Base-by-base conservation (phyloP, 2,329 filamentous ascomycete genomes). In the Dactylellina haptotyla region DNA sequence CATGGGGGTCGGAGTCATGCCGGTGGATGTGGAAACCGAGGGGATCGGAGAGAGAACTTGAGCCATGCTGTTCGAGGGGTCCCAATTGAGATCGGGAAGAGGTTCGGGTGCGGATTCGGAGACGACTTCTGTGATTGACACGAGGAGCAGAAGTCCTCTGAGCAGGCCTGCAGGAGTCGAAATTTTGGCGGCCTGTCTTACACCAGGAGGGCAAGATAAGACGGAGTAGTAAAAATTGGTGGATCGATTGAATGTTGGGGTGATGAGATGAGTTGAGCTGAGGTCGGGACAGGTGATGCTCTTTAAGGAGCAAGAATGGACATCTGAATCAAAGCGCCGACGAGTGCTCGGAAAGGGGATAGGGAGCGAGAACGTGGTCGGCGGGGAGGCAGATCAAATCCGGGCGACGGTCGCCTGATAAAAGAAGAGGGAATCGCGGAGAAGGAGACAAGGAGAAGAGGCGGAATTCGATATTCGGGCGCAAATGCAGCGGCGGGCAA, bases 31-130 rank as follows among this genome's bases (percentile, higher is more conserved):
- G 9, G 59, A 46, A 20, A 64, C 53, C 14, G 69, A 73, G 32
- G 61, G 54, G 16, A 73, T 73, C 8, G 69, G 69, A 25, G 69
- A 73, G 25, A 73, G 69, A 37, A 73, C 69, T 45, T 73, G 69
- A 23, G 69, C 61, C 69, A 73, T 73, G 23, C 43, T 51, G 32
- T 46, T 14, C 25, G 58, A 41, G 18, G 9, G 43, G 57, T 56
- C 57, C 65, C 57, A 48, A 58, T 58, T 56, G 50, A 28, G 25
- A 34, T 61, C 54, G 9, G 32, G 34, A 16, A 59, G 51, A 53
- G 45, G 18, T n/a, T 66, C 46, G 14, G 46, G 16, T 54, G 34
- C 16, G n/a, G 61, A 5, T 41, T 65, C 46, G 59, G 58, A 66
- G 46, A 57, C 37, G 46, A 57, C 46, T 56, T 73, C 69, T 61